Evolutionary conservation across 495 filamentous ascomycete genomes (phyloP), one percentile per base, ranked within the genome.

Genomic region (Durotheca rogersii): DNA sequence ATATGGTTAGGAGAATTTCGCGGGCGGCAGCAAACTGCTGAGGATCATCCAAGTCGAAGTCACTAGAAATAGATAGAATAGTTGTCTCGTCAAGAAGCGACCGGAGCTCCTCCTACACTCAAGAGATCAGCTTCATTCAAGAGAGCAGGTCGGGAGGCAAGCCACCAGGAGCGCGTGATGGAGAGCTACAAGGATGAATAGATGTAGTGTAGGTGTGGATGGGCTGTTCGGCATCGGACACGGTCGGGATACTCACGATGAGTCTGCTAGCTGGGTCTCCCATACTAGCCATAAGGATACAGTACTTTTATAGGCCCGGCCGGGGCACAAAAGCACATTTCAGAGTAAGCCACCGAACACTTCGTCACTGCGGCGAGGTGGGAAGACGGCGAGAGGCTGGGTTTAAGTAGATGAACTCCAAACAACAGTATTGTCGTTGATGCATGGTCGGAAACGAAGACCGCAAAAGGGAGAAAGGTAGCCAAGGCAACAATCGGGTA

Each of bases 1-100:
- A 84, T 6, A 95, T 64, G 1, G 65, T 40, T 15, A 83, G 68
- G 1, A 95, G 71, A 1, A 73, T 72, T 10, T 73, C 52, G 6
- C 79, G 73, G 11, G 81, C 75, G n/a, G 70, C 60, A 7, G 70
- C 47, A 9, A 90, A 65, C n/a, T 78, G 72, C 14, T 67, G 43
- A 0, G 72, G 49, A 9, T 78, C 60, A 0, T 66, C 35, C 11
- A 85, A 62, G 42, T 87, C 76, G 65, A 77, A 91, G 43, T 94
- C 87, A 5, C 67, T 75, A 2, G 75, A 62, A 15, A 94, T 81
- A 2, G 89, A 83, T 27, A 79, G 71, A 38, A 90, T 74, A 2
- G 84, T 69, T 0, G 87, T 32, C 70, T 72, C 53, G 67, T 71
- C 75, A 66, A 46, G 58, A 53, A 53, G 58, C 12, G 45, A 65